These are phyloP conservation scores for Serendipita sp. DNA, from an alignment of 768 basidiomycete genomes.

Conservation along the genomic window DNA sequence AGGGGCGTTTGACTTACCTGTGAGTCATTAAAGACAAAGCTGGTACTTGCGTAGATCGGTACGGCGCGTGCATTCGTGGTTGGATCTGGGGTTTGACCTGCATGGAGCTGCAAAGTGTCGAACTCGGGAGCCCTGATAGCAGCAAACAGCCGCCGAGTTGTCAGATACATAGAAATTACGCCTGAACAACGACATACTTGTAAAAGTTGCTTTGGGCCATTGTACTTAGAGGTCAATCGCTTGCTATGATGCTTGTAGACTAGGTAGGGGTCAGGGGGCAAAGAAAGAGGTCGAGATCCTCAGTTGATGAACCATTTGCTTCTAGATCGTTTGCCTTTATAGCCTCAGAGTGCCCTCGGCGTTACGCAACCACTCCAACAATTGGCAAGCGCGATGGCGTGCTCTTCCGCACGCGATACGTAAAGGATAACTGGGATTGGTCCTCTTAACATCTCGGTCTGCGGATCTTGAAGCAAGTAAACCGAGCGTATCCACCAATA, in stretches of 20 bases:
- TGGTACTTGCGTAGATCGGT: slow-evolving; percentile 61
- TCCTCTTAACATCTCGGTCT: too few relatives aligned
- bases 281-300: neutral
- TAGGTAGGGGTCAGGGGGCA: neutral
- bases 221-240: neutral
- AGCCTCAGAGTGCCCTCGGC: too few relatives aligned
- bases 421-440: too few relatives aligned
- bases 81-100: slow-evolving; percentile 47
- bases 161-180: neutral
- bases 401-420: too few relatives aligned
- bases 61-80: slow-evolving; percentile 57
- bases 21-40: slow-evolving; percentile 58
- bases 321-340: too few relatives aligned
- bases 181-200: slow-evolving; percentile 6
- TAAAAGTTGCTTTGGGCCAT: slow-evolving; percentile 11
- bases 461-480: too few relatives aligned
- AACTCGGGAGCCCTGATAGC: slow-evolving; percentile 39
- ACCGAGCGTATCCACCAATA: too few relatives aligned
- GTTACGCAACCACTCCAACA: too few relatives aligned
- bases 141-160: neutral
- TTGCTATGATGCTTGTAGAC: neutral
- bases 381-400: too few relatives aligned
- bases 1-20: slow-evolving; percentile 24
- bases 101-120: slow-evolving; percentile 68
- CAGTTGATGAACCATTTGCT: neutral